Conservation (phyloP, 2,329 filamentous ascomycete genomes). For the Purpureocillium lavendulum region DNA sequence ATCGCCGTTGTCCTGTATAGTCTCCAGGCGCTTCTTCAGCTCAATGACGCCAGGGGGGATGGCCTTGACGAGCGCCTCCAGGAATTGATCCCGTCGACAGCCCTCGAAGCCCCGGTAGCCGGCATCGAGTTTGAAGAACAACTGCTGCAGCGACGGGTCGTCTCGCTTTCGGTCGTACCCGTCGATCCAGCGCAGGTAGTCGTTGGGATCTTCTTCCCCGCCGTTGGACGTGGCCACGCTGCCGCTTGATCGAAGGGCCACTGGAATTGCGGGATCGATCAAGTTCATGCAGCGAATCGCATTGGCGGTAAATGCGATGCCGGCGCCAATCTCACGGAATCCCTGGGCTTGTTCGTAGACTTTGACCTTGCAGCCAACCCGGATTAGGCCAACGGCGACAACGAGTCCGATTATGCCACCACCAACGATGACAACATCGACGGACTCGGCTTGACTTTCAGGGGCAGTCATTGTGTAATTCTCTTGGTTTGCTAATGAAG, state of each 20-base stretch:
- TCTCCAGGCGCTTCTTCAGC: constrained; percentile 25
- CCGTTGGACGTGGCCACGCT: constrained; percentile 2
- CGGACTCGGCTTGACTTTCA: not conserved
- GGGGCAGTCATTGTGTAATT: not conserved
- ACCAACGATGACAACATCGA: constrained; percentile 37
- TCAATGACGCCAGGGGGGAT: constrained; percentile 21
- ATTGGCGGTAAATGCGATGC: constrained; percentile 44
- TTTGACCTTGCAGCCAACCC: constrained; percentile 33
- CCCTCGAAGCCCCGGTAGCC: constrained; percentile 15
- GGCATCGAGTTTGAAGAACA: too few relatives aligned
- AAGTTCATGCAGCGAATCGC: constrained; percentile 11
- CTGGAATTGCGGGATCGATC: constrained; percentile 26
- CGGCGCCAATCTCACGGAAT: constrained; percentile 40
- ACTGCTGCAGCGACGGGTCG: too few relatives aligned
- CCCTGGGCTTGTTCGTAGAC: constrained; percentile 36
- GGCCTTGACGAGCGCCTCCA: constrained; percentile 29
- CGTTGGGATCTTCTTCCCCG: constrained; percentile 9
- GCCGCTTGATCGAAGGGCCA: constrained; percentile 17
- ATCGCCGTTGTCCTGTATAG: constrained; percentile 17
- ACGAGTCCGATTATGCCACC: constrained; percentile 44
- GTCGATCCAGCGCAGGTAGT: constrained; percentile 13
- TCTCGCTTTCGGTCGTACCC: constrained; percentile 2
- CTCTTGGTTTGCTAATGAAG: too few relatives aligned
- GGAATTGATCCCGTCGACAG: constrained; percentile 24
- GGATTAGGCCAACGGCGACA: too few relatives aligned